Evolutionary conservation across 2,329 filamentous ascomycete species (phyloP), one percentile per base, ranked within the genome.

Genomic region (Fusarium sp.): DNA sequence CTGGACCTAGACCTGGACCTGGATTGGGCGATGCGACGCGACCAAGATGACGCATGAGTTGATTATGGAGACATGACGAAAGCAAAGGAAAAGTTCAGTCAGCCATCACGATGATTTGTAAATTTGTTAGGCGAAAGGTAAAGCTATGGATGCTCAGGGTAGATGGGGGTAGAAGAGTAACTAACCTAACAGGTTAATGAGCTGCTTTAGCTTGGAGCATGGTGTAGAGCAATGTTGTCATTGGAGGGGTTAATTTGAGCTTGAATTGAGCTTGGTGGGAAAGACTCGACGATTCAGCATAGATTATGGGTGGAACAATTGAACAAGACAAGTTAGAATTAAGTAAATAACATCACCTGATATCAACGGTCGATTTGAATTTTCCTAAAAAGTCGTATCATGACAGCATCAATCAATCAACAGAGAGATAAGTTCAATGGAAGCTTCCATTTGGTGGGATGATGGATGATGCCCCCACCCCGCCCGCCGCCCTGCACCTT

Each of bases 1-100:
- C 59, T 62, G 57, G 43, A 56, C 48, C 48, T 40, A 27, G 15
- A 8, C 25, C 9, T 23, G 23, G 23, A 23, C 23, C 23, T 23
- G 23, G 23, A 23, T 23, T 23, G 23, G 25, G 25, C n/a, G 33
- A 37, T 37, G 33, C 33, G 33, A 37, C 33, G 33, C 33, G 33
- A 37, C 33, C 33, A 25, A 6, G 43, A 65, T 65, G 61, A 65
- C 61, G 61, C 33, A 60, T 14, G 13, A 40, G 15, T 46, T 68
- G 65, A 68, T 68, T 68, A 68, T 65, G 65, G 50, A 68, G 65
- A 68, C 61, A 68, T 68, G 66, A 68, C 66, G 65, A 69, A 68
- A 66, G 37, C 10, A 40, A 35, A 17, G 20, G 22, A 55, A 48
- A 45, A 41, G n/a, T 39, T 66, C 52, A 54, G 65, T 69, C 56